Evolutionary conservation across 139 green algal species (phyloP), one percentile per base, ranked within the genome.

Genomic region (Spirogloea muscicola): DNA sequence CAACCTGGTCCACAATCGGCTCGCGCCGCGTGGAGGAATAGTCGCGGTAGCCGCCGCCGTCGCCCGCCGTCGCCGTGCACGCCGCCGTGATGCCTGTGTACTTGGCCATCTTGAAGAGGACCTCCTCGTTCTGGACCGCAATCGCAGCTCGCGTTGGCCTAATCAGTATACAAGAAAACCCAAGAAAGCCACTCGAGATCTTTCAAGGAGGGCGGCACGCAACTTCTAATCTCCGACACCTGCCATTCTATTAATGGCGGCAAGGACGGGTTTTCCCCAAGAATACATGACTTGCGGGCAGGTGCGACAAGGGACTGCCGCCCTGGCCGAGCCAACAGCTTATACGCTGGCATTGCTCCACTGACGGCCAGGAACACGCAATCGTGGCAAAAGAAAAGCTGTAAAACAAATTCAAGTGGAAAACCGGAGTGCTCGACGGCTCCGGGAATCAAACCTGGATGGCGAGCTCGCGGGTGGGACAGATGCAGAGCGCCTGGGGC

Each of bases 401-500:
- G n/a, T n/a, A n/a, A n/a, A n/a, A n/a, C n/a, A n/a, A n/a, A n/a
- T n/a, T n/a, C n/a, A n/a, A n/a, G n/a, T n/a, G n/a, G n/a, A n/a
- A n/a, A n/a, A n/a, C n/a, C n/a, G n/a, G n/a, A n/a, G n/a, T n/a
- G n/a, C n/a, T n/a, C n/a, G n/a, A n/a, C n/a, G n/a, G n/a, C n/a
- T n/a, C n/a, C n/a, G n/a, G n/a, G n/a, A n/a, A n/a, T n/a, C n/a
- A 60, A 29, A 82, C 74, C 62, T 86, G 82, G 16, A 94, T 68
- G 25, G 95, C 94, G 68, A 99, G 89, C 86, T 98, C 94, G 27
- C 95, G 87, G 4, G 95, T 99, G 36, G 94, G 93, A 81, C 95
- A 99, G 21, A 97, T 88, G 75, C 95, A 98, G 34, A 99, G 75
- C 38, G 94, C 92, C 83, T 99, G 95, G 0, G 93, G 86, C 27